phyloP scores from a whole-genome alignment of 2,329 filamentous ascomycete genomes.

The Arachnomyces sp. region DNA sequence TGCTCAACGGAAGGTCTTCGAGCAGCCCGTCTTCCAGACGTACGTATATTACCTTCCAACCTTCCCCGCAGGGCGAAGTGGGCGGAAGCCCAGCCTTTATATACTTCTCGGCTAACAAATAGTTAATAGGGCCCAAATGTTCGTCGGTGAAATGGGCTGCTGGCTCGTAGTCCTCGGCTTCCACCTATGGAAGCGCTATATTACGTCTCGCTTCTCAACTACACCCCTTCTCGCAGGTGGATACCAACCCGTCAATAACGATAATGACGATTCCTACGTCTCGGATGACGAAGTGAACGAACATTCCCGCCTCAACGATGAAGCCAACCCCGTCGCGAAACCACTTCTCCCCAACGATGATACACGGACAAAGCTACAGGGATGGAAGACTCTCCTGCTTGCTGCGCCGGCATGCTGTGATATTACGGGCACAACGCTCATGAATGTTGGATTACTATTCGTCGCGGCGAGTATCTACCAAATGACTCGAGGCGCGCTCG shows the following conservation, averaged over 20 bases:
- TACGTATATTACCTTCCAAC: conserved; percentile 23
- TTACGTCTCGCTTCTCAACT: conserved; percentile 31
- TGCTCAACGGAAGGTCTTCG: conserved; percentile 63
- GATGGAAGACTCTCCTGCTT: conserved; percentile 64
- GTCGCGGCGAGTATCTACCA: conserved; percentile 96
- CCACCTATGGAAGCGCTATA: conserved; percentile 55
- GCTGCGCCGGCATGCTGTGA: conserved; percentile 86
- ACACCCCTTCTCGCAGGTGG: conserved; percentile 41
- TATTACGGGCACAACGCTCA: conserved; percentile 88
- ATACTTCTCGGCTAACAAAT: conserved; percentile 9
- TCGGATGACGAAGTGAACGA: conserved; percentile 40
- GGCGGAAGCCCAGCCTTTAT: not conserved
- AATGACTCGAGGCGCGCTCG: conserved; percentile 92
- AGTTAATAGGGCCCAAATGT: conserved; percentile 67
- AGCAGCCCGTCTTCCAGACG: conserved; percentile 93
- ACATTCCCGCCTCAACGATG: conserved; percentile 32
- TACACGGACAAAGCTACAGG: conserved; percentile 54
- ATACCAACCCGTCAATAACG: conserved; percentile 57
- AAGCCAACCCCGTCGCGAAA: conserved; percentile 44
- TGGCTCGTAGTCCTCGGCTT: conserved; percentile 79
- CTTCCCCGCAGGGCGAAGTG: not conserved
- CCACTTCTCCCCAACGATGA: conserved; percentile 46
- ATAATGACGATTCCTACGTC: conserved; percentile 39
- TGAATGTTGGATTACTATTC: conserved; percentile 92
- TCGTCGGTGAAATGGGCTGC: conserved; percentile 89